A percentile compares a stretch with the other conserved stretches of the same genome.
Conservation (phyloP, 495 filamentous ascomycete genomes). For the Trichoderma reesei region DNA sequence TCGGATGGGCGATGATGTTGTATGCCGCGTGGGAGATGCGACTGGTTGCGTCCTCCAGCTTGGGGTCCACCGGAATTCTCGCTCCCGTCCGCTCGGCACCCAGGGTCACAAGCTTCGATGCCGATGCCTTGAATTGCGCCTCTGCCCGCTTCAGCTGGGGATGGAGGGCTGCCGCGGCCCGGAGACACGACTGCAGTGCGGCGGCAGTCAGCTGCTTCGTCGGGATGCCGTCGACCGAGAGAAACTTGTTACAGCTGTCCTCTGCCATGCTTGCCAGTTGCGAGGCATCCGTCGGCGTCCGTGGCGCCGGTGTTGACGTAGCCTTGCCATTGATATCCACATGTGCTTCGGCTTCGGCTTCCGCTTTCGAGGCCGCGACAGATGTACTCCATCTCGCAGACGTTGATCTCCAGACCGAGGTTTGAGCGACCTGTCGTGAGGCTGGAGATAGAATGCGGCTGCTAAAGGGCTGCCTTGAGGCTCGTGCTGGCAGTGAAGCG, state of each 20-base stretch:
- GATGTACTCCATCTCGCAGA: conserved; percentile 1
- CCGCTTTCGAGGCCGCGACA: not conserved
- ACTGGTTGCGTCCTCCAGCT: conserved; percentile 25
- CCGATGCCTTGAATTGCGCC: conserved; percentile 9
- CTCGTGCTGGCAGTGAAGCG: not conserved
- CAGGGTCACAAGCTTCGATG: conserved; percentile 23
- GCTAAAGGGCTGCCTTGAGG: not conserved
- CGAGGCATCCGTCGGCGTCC: not conserved
- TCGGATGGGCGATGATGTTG: conserved; percentile 58
- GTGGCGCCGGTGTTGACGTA: not conserved
- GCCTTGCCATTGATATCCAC: not conserved
- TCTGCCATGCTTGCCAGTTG: not conserved
- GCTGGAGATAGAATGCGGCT: not conserved
- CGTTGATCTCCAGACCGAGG: not conserved
- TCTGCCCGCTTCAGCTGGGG: conserved; percentile 11
- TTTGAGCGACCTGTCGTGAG: not conserved
- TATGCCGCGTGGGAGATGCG: conserved; percentile 47
- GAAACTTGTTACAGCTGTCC: conserved; percentile 23
- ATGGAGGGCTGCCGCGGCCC: conserved; percentile 7
- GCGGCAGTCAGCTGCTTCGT: conserved; percentile 23
- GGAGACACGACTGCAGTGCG: conserved; percentile 21
- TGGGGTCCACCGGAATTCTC: not conserved
- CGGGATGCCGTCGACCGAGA: conserved; percentile 22
- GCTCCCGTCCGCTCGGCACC: conserved; percentile 16
- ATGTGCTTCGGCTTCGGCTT: not conserved